These are phyloP conservation scores for Teratosphaeria nubilosa DNA, from an alignment of 2,329 filamentous ascomycete species.

Conservation along the genomic window DNA sequence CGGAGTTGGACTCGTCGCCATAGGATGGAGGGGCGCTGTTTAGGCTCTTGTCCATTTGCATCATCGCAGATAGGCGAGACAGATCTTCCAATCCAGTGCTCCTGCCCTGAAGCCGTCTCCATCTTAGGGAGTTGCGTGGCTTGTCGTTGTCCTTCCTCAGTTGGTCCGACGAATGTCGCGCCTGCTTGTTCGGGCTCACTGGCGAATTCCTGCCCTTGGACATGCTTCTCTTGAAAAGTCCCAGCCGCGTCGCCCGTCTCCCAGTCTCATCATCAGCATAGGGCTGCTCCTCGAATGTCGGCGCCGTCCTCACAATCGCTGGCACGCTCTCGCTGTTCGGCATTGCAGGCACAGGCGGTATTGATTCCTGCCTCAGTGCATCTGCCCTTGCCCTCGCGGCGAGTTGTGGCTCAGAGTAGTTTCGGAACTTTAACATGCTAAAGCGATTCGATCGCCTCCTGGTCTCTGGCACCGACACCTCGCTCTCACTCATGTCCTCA, in stretches of 20 bases:
- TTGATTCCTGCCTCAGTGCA: conserved; percentile 45
- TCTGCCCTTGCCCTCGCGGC: conserved; percentile 66
- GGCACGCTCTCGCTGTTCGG: conserved; percentile 35
- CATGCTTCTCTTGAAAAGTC: conserved; percentile 17
- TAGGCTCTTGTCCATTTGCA: conserved; percentile 10
- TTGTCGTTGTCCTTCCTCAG: conserved; percentile 10
- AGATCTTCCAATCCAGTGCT: conserved; percentile 28
- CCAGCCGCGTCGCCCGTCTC: conserved; percentile 8
- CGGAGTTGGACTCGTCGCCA: conserved; percentile 50
- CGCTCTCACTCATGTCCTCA: conserved; percentile 10
- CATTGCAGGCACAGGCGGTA: conserved; percentile 34
- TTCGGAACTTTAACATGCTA: conserved; percentile 70
- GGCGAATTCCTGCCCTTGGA: conserved; percentile 8
- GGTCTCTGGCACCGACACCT: conserved; percentile 10
- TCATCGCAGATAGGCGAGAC: conserved; percentile 52
- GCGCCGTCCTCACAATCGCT: conserved; percentile 82
- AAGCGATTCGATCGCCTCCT: conserved; percentile 38
- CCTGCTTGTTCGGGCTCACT: not conserved
- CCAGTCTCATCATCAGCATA: not conserved
- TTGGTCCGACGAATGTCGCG: conserved; percentile 9
- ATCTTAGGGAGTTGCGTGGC: conserved; percentile 13
- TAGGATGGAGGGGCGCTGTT: conserved; percentile 46
- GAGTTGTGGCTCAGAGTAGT: conserved; percentile 87
- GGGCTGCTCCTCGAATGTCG: conserved; percentile 47
- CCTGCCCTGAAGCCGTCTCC: conserved; percentile 21